A percentile compares a stretch with the other conserved stretches of the same genome.
phyloP scores from a whole-genome alignment of 768 basidiomycete genomes.

The Lactifluus piperatus region DNA sequence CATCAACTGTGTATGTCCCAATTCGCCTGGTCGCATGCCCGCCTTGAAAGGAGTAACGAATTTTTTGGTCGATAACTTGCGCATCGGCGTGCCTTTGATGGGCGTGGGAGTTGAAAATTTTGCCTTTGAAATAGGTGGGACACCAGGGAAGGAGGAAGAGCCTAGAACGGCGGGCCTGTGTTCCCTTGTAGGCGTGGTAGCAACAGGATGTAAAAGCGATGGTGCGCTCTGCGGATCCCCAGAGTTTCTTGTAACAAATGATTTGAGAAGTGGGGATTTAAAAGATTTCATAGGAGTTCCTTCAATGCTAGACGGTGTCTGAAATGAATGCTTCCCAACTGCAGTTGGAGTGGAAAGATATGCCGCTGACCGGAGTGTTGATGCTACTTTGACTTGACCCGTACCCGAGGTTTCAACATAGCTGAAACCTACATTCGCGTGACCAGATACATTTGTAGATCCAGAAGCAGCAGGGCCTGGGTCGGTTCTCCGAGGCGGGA shows the following conservation, averaged over 20 bases:
- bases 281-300: conserved; percentile 8
- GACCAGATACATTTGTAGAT: not conserved
- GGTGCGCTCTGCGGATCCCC: not conserved
- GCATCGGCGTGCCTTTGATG: not conserved
- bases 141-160: not conserved
- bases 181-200: conserved; percentile 7
- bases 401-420: not conserved
- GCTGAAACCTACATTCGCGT: not conserved
- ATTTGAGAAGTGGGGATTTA: conserved; percentile 14
- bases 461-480: not conserved
- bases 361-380: not conserved
- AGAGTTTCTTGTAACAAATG: not conserved
- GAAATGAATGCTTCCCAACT: not conserved
- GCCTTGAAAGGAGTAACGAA: conserved; percentile 54
- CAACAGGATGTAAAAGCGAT: not conserved
- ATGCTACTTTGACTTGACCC: not conserved
- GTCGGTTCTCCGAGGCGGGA: not conserved
- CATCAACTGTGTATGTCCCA: conserved; percentile 26
- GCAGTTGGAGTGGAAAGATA: not conserved
- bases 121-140: not conserved
- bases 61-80: conserved; percentile 24
- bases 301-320: not conserved
- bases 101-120: conserved; percentile 7
- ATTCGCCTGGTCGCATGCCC: conserved; percentile 39
- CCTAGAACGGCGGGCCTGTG: not conserved